These are phyloP conservation scores for Camellia sinensis DNA, from an alignment of 148 eudicot genomes.

Conservation along the genomic window DNA sequence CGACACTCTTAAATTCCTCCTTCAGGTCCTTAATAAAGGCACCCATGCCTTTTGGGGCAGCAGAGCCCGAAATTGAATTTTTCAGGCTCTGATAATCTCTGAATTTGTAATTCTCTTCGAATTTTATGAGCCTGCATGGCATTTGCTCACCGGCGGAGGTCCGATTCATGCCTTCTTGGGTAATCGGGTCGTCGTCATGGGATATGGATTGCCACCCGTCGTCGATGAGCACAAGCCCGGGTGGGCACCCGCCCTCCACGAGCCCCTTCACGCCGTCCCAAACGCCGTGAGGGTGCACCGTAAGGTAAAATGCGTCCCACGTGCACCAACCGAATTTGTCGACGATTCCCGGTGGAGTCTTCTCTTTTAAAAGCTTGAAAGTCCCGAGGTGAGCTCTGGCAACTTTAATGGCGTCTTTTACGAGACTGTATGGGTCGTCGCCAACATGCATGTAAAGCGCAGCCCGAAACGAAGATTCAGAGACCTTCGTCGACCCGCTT, in stretches of 20 bases:
- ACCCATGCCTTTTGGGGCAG: conserved; percentile 56
- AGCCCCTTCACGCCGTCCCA: conserved; percentile 73
- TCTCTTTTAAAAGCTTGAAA: conserved; percentile 66
- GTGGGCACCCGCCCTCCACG: conserved; percentile 74
- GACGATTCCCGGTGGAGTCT: conserved; percentile 66
- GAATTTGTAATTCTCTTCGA: conserved; percentile 80
- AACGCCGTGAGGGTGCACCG: conserved; percentile 79
- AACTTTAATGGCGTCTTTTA: conserved; percentile 61
- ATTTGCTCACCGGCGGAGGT: conserved; percentile 94
- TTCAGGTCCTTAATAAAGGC: conserved; percentile 83
- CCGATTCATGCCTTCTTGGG: conserved; percentile 69
- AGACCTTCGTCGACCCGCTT: conserved; percentile 67
- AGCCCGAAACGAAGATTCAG: conserved; percentile 33
- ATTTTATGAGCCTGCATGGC: conserved; percentile 81
- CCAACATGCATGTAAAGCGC: conserved; percentile 61
- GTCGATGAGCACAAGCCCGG: conserved; percentile 75
- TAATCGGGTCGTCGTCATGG: conserved; percentile 75
- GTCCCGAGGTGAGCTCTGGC: conserved; percentile 68
- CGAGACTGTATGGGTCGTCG: conserved; percentile 57
- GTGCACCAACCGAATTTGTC: conserved; percentile 98
- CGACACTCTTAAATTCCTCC: conserved; percentile 60
- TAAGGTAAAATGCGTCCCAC: conserved; percentile 90
- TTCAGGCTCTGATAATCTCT: conserved; percentile 64
- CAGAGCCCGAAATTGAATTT: conserved; percentile 7
- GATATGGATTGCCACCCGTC: conserved; percentile 95